Conservation (phyloP, 139 green algal genomes). For the Chlorella sorokiniana region DNA sequence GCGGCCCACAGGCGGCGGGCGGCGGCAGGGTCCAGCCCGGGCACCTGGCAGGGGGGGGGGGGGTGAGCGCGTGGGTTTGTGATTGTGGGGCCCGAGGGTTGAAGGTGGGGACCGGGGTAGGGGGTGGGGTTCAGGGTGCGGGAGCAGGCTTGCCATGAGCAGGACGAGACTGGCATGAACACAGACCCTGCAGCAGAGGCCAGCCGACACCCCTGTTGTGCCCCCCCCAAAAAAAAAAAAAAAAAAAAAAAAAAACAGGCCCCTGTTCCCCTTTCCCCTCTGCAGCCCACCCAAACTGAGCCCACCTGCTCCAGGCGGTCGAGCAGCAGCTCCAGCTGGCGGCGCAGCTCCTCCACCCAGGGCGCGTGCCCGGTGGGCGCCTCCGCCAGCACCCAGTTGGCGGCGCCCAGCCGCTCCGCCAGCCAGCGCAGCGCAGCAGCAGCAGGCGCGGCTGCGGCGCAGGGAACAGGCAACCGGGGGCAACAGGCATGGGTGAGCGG, state of each 20-base stretch:
- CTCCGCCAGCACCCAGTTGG: conserved; percentile 37
- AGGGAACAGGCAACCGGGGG: background rate
- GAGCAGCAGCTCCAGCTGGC: conserved; percentile 38
- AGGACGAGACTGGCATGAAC: too few relatives aligned
- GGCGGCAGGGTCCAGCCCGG: background rate
- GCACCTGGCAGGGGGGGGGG: background rate
- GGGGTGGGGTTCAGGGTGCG: background rate
- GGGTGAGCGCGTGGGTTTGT: background rate
- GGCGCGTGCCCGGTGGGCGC: conserved; percentile 26
- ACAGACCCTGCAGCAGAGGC: too few relatives aligned
- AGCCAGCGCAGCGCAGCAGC: conserved; percentile 38
- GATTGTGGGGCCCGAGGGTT: too few relatives aligned
- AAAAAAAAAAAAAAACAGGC: too few relatives aligned
- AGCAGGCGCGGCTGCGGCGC: conserved; percentile 37
- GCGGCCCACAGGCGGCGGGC: conserved; percentile 58
- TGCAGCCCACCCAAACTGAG: background rate
- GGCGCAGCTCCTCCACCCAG: conserved; percentile 51
- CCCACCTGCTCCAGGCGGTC: conserved; percentile 40
- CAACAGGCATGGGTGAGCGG: background rate
- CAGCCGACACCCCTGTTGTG: too few relatives aligned
- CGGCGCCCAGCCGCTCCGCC: conserved; percentile 31
- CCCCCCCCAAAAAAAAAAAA: too few relatives aligned
- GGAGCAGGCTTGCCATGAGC: too few relatives aligned
- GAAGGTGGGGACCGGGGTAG: too few relatives aligned
- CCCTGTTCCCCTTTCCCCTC: background rate